These are phyloP conservation scores for Fusarium cyanostomum DNA, from an alignment of 2,329 filamentous ascomycete species.

Conservation along the genomic window DNA sequence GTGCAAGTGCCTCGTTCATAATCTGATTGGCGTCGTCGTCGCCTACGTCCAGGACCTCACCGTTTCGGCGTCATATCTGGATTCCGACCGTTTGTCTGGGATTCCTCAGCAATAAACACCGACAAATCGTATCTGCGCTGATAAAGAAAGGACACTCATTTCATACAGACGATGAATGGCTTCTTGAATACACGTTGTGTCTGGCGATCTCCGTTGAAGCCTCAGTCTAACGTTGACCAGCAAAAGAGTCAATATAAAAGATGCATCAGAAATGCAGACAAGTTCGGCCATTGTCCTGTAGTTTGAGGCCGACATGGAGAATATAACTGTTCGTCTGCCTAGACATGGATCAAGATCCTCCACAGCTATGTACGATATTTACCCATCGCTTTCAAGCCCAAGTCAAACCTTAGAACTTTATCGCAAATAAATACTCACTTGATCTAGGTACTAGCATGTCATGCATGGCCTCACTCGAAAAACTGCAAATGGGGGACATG, in stretches of 20 bases:
- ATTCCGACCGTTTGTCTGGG: neutral
- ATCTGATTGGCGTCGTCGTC: constrained; percentile 32
- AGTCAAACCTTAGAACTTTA: too few relatives aligned
- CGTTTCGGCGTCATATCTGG: neutral
- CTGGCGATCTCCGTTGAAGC: too few relatives aligned
- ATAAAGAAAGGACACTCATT: neutral
- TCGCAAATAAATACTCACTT: too few relatives aligned
- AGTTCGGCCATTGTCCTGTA: too few relatives aligned
- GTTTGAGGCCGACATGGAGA: neutral
- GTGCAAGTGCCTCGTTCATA: constrained; percentile 27
- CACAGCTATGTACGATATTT: neutral
- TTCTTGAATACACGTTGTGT: too few relatives aligned
- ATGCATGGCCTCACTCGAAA: neutral
- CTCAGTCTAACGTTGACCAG: too few relatives aligned
- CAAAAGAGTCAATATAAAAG: too few relatives aligned
- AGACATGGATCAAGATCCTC: neutral
- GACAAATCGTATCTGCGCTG: neutral
- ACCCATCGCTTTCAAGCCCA: too few relatives aligned
- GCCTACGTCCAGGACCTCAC: constrained; percentile 29
- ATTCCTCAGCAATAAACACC: neutral
- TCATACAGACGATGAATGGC: neutral
- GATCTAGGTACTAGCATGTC: too few relatives aligned
- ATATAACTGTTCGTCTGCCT: neutral
- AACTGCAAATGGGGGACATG: neutral
- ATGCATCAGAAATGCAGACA: too few relatives aligned